Base-by-base conservation (phyloP, 306 rosid genomes). In the Sindora glabra region DNA sequence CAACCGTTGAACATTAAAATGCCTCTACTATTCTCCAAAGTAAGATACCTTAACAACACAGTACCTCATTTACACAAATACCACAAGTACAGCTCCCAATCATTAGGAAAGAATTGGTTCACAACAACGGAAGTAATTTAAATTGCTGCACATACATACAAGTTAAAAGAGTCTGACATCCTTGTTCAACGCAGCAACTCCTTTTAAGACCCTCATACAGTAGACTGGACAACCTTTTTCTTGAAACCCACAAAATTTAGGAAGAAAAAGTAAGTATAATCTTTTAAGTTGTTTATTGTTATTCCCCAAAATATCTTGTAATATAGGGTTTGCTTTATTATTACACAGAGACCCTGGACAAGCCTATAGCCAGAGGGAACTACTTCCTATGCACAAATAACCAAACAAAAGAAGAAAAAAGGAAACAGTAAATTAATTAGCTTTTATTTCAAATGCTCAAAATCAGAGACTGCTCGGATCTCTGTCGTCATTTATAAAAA, bases 281-380 rank as follows among this genome's bases (percentile, higher is more conserved):
- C 30, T 22, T 36, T 42, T 48, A 53, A 66, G 41, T 50, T 48
- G n/a, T n/a, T n/a, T n/a, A n/a, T n/a, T n/a, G n/a, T n/a, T n/a
- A n/a, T n/a, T n/a, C n/a, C n/a, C n/a, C n/a, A n/a, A n/a, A n/a
- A n/a, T n/a, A n/a, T n/a, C n/a, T n/a, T n/a, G n/a, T n/a, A n/a
- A 45, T 11, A 8, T 30, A 67, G 45, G 59, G 23, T 5, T n/a
- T 30, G 39, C 83, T 68, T 77, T 68, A 56, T 51, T 59, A 46
- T 54, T 19, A 46, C 52, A 51, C 8, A 66, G 11, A 52, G 68
- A 45, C 73, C 69, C 75, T 68, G 38, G 54, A 33, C 12, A 51
- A 23, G 45, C 46, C 49, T 45, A 57, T 10, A 44, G 12, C 49
- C 41, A 57, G 13, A 44, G 12, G 44, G 52, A 67, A 7, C 65